phyloP scores from a whole-genome alignment of 352 stramenopile genomes.

The Pythium phragmitis region DNA sequence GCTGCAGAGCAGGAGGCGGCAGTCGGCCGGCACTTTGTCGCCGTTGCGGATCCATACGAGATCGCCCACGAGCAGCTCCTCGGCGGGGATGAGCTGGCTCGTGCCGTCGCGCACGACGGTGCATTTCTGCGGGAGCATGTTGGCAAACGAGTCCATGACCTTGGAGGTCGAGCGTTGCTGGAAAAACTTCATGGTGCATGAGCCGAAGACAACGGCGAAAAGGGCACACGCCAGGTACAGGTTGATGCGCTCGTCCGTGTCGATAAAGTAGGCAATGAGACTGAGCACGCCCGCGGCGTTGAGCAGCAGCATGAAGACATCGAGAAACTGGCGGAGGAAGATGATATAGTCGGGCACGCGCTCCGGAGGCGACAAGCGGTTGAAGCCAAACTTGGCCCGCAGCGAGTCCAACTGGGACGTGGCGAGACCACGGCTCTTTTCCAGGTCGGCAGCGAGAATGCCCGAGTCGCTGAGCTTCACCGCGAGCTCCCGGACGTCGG shows the following conservation, averaged over 20 bases:
- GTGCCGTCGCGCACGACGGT: constrained; percentile 47
- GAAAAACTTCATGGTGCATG: constrained; percentile 43
- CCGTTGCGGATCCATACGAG: constrained; percentile 51
- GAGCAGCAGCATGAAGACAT: constrained; percentile 49
- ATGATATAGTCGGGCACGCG: constrained; percentile 35
- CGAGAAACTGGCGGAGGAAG: constrained; percentile 46
- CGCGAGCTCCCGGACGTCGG: constrained; percentile 30
- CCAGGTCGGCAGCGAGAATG: constrained; percentile 30
- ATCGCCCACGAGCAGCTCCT: constrained; percentile 50
- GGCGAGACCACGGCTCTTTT: constrained; percentile 33
- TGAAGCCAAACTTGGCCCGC: constrained; percentile 29
- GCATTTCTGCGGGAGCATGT: constrained; percentile 41
- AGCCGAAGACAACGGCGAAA: constrained; percentile 39
- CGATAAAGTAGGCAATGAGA: constrained; percentile 39
- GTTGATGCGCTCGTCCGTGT: constrained; percentile 40
- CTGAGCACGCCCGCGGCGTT: constrained; percentile 34
- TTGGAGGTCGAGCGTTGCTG: constrained; percentile 40
- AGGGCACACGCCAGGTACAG: constrained; percentile 42
- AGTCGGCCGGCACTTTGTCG: constrained; percentile 53
- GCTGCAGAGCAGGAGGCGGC: constrained; percentile 44
- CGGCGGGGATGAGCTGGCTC: constrained; percentile 39
- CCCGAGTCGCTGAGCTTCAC: constrained; percentile 22
- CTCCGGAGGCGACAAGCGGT: constrained; percentile 37
- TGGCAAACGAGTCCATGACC: constrained; percentile 54
- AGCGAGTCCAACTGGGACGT: constrained; percentile 20